These are phyloP conservation scores for Pistacia integerrima DNA, from an alignment of 345 rosid genomes.

Conservation along the genomic window DNA sequence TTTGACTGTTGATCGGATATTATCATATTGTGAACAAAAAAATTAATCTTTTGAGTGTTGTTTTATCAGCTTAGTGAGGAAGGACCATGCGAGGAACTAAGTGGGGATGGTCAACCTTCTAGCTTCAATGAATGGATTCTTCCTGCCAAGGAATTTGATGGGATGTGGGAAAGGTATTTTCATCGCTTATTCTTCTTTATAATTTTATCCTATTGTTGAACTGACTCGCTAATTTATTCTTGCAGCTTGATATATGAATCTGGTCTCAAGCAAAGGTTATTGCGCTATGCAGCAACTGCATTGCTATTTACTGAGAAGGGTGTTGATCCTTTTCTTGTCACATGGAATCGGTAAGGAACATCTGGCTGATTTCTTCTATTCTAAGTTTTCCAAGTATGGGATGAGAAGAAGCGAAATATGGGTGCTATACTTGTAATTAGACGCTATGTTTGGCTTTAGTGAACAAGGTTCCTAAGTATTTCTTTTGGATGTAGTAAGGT, in stretches of 20 bases:
- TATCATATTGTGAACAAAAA: background rate
- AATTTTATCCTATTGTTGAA: constrained; percentile 2
- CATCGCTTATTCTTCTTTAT: constrained; percentile 2
- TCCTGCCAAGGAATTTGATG: constrained; percentile 96
- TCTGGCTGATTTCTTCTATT: constrained; percentile 10
- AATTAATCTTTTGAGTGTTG: constrained; percentile 2
- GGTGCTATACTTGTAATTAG: background rate
- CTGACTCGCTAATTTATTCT: constrained; percentile 21
- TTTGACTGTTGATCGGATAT: background rate
- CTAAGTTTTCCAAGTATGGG: background rate
- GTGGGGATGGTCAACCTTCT: constrained; percentile 78
- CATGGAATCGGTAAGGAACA: constrained; percentile 86
- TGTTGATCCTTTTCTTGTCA: constrained; percentile 81
- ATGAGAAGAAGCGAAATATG: background rate
- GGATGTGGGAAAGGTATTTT: constrained; percentile 98
- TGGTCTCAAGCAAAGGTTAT: constrained; percentile 87
- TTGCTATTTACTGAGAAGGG: constrained; percentile 89
- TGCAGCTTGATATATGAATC: constrained; percentile 91
- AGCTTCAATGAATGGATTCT: constrained; percentile 97
- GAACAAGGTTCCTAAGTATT: background rate
- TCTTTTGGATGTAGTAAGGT: background rate
- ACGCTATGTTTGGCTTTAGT: too few relatives aligned
- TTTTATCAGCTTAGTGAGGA: constrained; percentile 81
- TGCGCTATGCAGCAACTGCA: constrained; percentile 91
- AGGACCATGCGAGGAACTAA: constrained; percentile 90